phyloP scores from a whole-genome alignment of 495 filamentous ascomycete species.

The Cenococcum geophilum region DNA sequence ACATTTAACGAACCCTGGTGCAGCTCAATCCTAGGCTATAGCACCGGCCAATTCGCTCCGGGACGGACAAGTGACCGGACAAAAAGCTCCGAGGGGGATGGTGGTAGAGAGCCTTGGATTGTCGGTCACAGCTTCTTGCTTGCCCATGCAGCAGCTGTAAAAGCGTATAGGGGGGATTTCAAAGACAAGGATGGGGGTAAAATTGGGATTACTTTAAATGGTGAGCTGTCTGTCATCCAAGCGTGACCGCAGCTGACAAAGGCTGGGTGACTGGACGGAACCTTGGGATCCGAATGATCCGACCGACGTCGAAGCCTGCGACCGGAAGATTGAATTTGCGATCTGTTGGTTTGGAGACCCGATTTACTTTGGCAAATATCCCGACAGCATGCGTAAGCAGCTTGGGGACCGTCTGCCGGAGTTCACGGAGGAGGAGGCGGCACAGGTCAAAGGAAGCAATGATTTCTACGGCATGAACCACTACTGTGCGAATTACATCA shows the following conservation, averaged over 20 bases:
- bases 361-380: constrained; percentile 69
- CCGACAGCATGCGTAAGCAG: constrained; percentile 68
- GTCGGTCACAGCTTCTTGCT: constrained; percentile 57
- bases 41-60: constrained; percentile 54
- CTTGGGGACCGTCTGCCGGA: constrained; percentile 62
- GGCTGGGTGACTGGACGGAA: constrained; percentile 48
- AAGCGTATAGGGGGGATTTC: constrained; percentile 63
- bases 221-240: constrained; percentile 19
- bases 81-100: constrained; percentile 51
- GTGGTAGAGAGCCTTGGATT: constrained; percentile 53
- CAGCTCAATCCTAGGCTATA: constrained; percentile 55
- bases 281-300: constrained; percentile 54
- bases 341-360: constrained; percentile 69
- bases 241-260: constrained; percentile 5
- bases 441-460: constrained; percentile 65
- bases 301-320: constrained; percentile 52
- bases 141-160: constrained; percentile 56
- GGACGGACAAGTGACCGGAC: constrained; percentile 53
- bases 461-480: constrained; percentile 85
- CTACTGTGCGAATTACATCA: constrained; percentile 78
- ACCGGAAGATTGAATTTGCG: constrained; percentile 60
- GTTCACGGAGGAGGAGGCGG: constrained; percentile 58
- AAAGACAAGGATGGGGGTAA: constrained; percentile 53
- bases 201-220: constrained; percentile 60
- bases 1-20: constrained; percentile 64